A percentile compares a stretch with the other conserved stretches of the same genome.
phyloP scores from a whole-genome alignment of 176 grass and related monocot species.

The Luzula sylvatica region DNA sequence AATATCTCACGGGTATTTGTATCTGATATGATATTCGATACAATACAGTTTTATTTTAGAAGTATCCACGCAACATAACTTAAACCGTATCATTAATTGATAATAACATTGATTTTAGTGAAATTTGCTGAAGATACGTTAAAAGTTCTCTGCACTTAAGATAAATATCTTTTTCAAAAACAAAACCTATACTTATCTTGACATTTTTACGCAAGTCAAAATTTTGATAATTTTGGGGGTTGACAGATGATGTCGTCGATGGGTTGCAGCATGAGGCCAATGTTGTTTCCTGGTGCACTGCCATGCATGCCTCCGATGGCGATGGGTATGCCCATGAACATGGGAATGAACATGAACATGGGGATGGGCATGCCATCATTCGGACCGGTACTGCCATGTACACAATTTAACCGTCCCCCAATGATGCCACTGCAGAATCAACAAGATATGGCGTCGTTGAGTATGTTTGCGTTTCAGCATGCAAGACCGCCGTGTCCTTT shows the following conservation, averaged over 20 bases:
- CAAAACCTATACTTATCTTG: not conserved
- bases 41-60: too few species aligned
- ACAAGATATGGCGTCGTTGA: not conserved
- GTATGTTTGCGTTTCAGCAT: conserved; percentile 4
- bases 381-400: not conserved
- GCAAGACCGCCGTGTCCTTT: conserved; percentile 9
- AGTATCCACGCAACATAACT: too few species aligned
- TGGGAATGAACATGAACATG: conserved; percentile 12
- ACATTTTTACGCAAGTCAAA: not conserved
- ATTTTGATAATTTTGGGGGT: not conserved
- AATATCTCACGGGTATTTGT: too few species aligned
- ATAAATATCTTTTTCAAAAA: not conserved
- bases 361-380: not conserved
- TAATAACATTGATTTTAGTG: too few species aligned
- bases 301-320: conserved; percentile 9
- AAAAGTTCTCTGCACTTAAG: not conserved
- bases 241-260: conserved; percentile 16
- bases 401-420: not conserved
- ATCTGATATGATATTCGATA: too few species aligned
- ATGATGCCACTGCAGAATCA: conserved; percentile 1
- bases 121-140: too few species aligned
- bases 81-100: too few species aligned
- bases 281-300: conserved; percentile 10
- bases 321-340: not conserved
- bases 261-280: conserved; percentile 7